Base-by-base conservation (phyloP, 495 filamentous ascomycete genomes). In the Penicillium daleae region DNA sequence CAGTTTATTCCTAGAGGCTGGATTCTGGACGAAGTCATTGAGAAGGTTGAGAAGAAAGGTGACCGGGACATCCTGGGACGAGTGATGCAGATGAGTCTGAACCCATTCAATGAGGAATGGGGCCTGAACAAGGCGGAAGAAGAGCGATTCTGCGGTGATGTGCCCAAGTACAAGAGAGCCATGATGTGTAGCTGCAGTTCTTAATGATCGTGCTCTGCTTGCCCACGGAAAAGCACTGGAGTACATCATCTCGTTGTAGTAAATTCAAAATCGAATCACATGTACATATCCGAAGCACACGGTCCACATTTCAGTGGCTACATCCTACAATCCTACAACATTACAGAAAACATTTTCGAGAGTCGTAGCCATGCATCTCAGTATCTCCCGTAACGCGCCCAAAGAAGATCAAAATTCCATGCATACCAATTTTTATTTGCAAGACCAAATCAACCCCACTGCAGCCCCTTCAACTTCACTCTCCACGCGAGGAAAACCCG, bases 1-100 rank as follows among this genome's bases (percentile, higher is more conserved):
- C 26, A 86, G 72, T 98, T 98, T 66, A 76, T 96, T 1, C 92
- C 96, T 0, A 82, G 92, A 33, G 86, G 87, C 22, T 99, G 96
- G 95, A 86, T 99, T 55, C 80, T 99, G 8, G 94, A 98, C 74
- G 95, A 98, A 75, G 66, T 98, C 6, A 97, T 99, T 64, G 83
- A 87, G 37, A 82, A 90, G 15, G 93, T 97, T 3, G 93, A 98
- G 75, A 88, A 90, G 68, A 84, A 88, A 27, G 89, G 90, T 19
- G 93, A 98, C 65, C 81, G 91, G 54, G 88, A 90, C 1, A 86
- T 99, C 19, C 74, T 99, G 53, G 78, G 78, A 7, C 78, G 87
- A 49, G 81, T 92, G 24, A 89, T 97, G 89, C 81, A 89, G 22
- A 87, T 97, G 87, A 84, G 88, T 6, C 74, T 92, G 56, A 82